Evolutionary conservation across 805 yeast genomes (phyloP), one percentile per base, ranked within the genome.

Genomic region (Metschnikowia kofuensis): DNA sequence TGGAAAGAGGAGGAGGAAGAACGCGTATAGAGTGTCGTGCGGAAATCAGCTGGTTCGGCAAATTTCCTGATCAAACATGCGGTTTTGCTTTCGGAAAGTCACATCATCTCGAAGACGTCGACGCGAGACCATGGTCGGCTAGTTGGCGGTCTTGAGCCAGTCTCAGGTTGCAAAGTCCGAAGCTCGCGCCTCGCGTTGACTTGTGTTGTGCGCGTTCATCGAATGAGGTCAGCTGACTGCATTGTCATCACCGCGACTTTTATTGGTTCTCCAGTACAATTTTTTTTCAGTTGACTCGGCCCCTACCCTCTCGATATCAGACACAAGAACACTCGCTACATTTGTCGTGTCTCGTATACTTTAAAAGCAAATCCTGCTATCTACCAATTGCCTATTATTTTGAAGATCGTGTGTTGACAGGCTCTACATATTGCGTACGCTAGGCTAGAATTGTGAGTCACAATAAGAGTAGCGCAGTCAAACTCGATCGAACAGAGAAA

Each of bases 201-300:
- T 21, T 21, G 21, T 21, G 21, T 21, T 21, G 21, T 21, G 21
- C 21, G 21, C 21, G 21, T 21, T 21, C 21, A 21, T 21, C 21
- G 37, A 10, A 11, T 32, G 46, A 16, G 13, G 44, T 40, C 48
- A 46, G 49, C 44, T 45, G 48, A 42, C 47, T n/a, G 31, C 27
- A 38, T 52, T 52, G 45, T 32, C 49, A 52, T 37, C 55, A 49
- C 43, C 53, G 53, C 55, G 47, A 37, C 11, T 46, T 43, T 46
- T 28, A 52, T 52, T 52, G 53, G 55, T 48, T 28, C 42, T 28
- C 29, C 29, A 15, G 27, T 16, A 12, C 32, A 38, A 34, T 40
- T 40, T 46, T 46, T 46, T 46, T 46, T 41, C 40, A 15, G 26
- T 15, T 34, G 47, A 38, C 39, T 44, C 43, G 43, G 47, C 32